phyloP scores from a whole-genome alignment of 2,329 filamentous ascomycete species.

The Ceratocystis diversiconidia region DNA sequence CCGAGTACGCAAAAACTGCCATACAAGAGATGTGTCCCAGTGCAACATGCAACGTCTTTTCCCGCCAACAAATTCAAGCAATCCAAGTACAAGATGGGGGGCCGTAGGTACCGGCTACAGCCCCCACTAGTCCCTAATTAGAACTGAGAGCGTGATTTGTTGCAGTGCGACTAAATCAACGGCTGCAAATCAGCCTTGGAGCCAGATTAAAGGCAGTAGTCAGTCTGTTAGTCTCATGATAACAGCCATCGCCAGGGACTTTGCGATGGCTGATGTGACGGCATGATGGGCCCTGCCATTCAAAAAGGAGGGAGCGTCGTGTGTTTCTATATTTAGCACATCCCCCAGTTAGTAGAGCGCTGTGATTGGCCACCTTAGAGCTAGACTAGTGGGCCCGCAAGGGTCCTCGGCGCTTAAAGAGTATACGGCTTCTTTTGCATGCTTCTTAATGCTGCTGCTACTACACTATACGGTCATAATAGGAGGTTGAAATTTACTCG shows the following conservation, averaged over 20 bases:
- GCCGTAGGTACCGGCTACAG: neutral
- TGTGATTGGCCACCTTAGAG: neutral
- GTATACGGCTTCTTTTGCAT: neutral
- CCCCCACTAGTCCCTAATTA: neutral
- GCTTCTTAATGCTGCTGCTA: neutral
- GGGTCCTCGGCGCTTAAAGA: slow-evolving; percentile 9
- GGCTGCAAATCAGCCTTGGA: neutral
- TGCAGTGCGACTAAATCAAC: neutral
- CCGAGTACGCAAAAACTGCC: neutral
- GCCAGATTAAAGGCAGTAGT: neutral
- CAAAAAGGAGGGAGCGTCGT: neutral
- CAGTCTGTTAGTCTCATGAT: neutral
- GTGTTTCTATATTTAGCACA: neutral
- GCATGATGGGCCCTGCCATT: neutral
- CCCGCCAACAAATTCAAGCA: neutral
- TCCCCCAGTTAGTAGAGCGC: neutral
- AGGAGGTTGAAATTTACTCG: no score
- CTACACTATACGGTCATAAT: neutral
- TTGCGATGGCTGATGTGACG: neutral
- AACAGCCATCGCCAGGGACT: neutral
- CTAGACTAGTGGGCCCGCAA: neutral
- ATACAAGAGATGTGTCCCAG: neutral
- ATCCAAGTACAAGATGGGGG: neutral
- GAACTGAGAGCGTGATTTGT: neutral
- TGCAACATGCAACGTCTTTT: neutral